phyloP scores from a whole-genome alignment of 805 yeast species.

The Lipomyces lipofer region DNA sequence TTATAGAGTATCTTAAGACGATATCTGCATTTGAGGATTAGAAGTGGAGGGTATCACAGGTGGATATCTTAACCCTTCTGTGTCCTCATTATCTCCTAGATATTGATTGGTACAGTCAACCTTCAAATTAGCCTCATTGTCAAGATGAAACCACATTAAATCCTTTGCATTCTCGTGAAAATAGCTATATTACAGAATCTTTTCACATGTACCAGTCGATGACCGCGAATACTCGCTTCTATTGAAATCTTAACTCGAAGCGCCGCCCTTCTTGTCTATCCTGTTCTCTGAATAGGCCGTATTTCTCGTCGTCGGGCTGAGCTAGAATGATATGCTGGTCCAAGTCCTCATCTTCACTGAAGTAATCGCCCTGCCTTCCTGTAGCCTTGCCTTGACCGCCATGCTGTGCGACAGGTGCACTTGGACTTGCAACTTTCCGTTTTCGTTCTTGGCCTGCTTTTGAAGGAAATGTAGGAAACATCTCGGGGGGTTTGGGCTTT shows the following conservation, averaged over 20 bases:
- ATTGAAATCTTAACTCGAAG: constrained; percentile 22
- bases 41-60: too few relatives aligned
- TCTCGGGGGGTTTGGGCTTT: constrained; percentile 38
- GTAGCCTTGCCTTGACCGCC: constrained; percentile 4
- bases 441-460: constrained; percentile 9
- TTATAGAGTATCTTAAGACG: constrained; percentile 38
- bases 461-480: constrained; percentile 37
- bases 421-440: constrained; percentile 9
- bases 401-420: constrained; percentile 22
- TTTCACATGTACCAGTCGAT: too few relatives aligned
- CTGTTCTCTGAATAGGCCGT: constrained; percentile 20
- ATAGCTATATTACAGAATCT: not conserved
- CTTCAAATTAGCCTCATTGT: too few relatives aligned
- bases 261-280: constrained; percentile 15
- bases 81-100: too few relatives aligned
- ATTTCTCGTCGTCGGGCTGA: constrained; percentile 5
- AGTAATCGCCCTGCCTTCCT: not conserved
- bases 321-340: constrained; percentile 5
- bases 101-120: too few relatives aligned
- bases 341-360: constrained; percentile 2
- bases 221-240: not conserved
- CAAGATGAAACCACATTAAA: too few relatives aligned
- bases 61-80: too few relatives aligned
- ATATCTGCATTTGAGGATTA: constrained; percentile 36
- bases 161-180: too few relatives aligned